These are phyloP conservation scores for Auricularia cornea DNA, from an alignment of 768 basidiomycete genomes.

Conservation along the genomic window DNA sequence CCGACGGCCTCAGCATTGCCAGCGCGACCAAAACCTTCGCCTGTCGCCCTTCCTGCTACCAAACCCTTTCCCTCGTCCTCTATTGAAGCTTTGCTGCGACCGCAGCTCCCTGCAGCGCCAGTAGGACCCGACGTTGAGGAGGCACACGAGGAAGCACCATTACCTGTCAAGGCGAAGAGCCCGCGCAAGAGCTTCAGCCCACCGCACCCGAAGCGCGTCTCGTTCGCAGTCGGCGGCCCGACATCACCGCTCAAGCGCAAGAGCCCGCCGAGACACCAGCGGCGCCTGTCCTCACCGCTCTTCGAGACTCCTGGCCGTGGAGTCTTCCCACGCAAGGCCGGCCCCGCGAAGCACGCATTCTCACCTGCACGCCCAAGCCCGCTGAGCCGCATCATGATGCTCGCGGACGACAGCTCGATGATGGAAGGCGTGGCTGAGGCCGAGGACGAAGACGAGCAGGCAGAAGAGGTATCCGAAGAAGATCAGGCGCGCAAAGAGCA, in stretches of 20 bases:
- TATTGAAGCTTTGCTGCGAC: background rate
- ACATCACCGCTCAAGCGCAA: background rate
- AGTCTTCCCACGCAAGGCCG: background rate
- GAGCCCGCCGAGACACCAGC: background rate
- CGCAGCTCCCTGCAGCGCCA: background rate
- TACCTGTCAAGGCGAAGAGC: background rate
- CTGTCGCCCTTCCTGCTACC: slow-evolving; percentile 49
- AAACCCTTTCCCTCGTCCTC: slow-evolving; percentile 40
- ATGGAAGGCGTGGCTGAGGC: background rate
- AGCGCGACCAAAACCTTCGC: slow-evolving; percentile 16
- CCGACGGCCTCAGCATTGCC: slow-evolving; percentile 6
- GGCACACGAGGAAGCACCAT: background rate
- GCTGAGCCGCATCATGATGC: slow-evolving; percentile 68
- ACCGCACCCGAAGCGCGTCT: background rate
- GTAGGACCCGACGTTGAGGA: background rate
- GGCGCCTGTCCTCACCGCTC: background rate
- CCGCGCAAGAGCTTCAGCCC: background rate
- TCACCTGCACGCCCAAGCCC: slow-evolving; percentile 76
- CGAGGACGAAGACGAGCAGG: background rate
- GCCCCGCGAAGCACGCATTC: slow-evolving; percentile 77
- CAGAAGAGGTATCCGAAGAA: background rate
- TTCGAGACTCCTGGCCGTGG: background rate
- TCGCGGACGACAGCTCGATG: slow-evolving; percentile 31
- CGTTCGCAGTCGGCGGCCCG: background rate
- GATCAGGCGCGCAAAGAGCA: background rate